Evolutionary conservation across 768 basidiomycete species (phyloP).

Genomic region (Exidia glandulosa): DNA sequence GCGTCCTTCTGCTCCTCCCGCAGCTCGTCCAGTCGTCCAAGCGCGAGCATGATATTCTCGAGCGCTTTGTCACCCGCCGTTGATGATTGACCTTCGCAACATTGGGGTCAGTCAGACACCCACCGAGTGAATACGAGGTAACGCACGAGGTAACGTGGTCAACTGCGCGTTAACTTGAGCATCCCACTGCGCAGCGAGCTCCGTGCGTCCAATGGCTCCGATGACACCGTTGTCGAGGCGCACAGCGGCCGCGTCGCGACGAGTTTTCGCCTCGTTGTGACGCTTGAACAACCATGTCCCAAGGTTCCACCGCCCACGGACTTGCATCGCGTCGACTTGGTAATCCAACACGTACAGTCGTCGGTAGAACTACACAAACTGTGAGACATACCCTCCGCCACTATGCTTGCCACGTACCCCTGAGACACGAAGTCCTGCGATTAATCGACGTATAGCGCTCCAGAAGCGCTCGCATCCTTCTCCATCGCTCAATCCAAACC

Average conservation of each 20-base stretch:
- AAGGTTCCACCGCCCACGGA: no score
- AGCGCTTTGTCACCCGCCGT: background rate
- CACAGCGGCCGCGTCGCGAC: background rate
- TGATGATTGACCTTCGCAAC: background rate
- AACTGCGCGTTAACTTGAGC: background rate
- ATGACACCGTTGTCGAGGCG: background rate
- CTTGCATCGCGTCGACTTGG: no score
- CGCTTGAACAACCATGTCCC: no score
- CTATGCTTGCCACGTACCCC: constrained; percentile 1
- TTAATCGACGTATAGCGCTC: constrained; percentile 1
- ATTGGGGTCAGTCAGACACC: background rate
- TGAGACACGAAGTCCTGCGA: background rate
- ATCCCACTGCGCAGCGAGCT: background rate
- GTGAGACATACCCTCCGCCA: background rate
- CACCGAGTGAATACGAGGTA: background rate
- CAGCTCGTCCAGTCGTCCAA: no score
- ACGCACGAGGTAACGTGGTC: background rate
- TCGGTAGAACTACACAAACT: no score
- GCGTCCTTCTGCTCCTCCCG: no score
- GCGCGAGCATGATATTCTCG: no score
- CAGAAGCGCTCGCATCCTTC: constrained; percentile 6
- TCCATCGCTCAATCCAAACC: constrained; percentile 2
- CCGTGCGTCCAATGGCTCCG: background rate
- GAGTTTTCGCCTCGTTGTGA: background rate
- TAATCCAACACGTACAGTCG: no score